A percentile compares a stretch with the other conserved stretches of the same genome.
These are phyloP conservation scores for Aethionema arabicum DNA, from an alignment of 345 rosid species.

Conservation along the genomic window DNA sequence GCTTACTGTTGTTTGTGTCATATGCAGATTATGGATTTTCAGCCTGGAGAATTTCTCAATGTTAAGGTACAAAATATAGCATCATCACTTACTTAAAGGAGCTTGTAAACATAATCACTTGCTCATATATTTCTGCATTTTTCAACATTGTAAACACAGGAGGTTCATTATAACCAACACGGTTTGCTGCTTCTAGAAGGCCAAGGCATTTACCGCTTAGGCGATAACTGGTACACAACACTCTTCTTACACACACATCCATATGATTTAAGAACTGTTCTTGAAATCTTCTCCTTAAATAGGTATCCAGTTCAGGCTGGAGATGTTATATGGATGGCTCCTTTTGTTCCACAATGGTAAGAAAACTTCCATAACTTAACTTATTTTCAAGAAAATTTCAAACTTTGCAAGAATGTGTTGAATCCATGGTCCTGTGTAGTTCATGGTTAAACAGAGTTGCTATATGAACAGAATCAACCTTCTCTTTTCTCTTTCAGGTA, in stretches of 20 bases:
- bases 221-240: slow-evolving; percentile 67
- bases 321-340: slow-evolving; percentile 98
- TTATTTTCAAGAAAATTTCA: slow-evolving; percentile 1
- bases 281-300: slow-evolving; percentile 13
- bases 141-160: slow-evolving; percentile 50
- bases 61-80: slow-evolving; percentile 60
- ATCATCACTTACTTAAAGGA: not conserved
- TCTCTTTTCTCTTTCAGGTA: slow-evolving; percentile 51
- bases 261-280: not conserved
- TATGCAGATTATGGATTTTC: slow-evolving; percentile 90
- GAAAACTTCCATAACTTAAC: slow-evolving; percentile 23
- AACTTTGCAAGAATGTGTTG: not conserved
- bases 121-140: not conserved
- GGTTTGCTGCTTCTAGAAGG: slow-evolving; percentile 93
- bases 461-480: not conserved
- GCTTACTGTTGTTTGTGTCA: slow-evolving; percentile 24
- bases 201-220: slow-evolving; percentile 87
- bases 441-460: no score
- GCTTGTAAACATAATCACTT: not conserved
- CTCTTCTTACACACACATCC: not conserved
- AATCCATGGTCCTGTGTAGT: no score
- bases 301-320: slow-evolving; percentile 98
- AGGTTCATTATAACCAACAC: slow-evolving; percentile 93
- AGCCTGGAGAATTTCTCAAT: slow-evolving; percentile 86
- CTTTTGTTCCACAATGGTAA: slow-evolving; percentile 94